Conservation (phyloP, 164 flowering plant species). For the Macadamia tetraphylla region DNA sequence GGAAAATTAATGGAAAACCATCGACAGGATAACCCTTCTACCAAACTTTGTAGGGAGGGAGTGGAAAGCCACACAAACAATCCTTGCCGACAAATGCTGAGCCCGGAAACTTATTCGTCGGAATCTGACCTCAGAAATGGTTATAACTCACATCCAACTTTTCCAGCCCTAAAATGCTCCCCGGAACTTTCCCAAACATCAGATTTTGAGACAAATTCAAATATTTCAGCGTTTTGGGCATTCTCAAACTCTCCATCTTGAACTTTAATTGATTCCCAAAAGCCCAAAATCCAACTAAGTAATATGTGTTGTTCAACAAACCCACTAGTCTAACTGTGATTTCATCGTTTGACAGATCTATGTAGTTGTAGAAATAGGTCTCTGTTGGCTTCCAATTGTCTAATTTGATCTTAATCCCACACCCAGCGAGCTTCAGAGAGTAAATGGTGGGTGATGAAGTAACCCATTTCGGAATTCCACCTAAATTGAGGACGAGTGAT, state of each 20-base stretch:
- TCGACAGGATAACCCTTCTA: not conserved
- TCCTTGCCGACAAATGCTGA: slow-evolving; percentile 50
- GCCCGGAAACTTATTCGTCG: slow-evolving; percentile 45
- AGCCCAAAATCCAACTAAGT: slow-evolving; percentile 45
- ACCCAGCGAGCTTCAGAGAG: slow-evolving; percentile 66
- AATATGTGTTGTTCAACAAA: slow-evolving; percentile 49
- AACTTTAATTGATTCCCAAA: slow-evolving; percentile 43
- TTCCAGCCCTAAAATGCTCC: slow-evolving; percentile 31
- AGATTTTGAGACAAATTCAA: slow-evolving; percentile 58
- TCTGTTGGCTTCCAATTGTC: slow-evolving; percentile 52
- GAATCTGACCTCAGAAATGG: slow-evolving; percentile 55
- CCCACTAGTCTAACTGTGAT: slow-evolving; percentile 53
- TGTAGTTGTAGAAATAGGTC: slow-evolving; percentile 68
- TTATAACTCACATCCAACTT: slow-evolving; percentile 53
- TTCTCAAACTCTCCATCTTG: slow-evolving; percentile 30
- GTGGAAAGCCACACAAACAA: slow-evolving; percentile 63
- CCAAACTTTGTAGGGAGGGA: slow-evolving; percentile 34
- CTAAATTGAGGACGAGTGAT: slow-evolving; percentile 28
- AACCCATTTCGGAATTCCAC: slow-evolving; percentile 61
- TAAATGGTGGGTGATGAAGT: slow-evolving; percentile 59
- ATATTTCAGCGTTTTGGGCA: slow-evolving; percentile 37
- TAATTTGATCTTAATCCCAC: slow-evolving; percentile 54
- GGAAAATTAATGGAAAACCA: no score
- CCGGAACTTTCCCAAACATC: slow-evolving; percentile 52
- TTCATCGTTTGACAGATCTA: slow-evolving; percentile 61